A percentile compares a stretch with the other conserved stretches of the same genome.
These are phyloP conservation scores for Aspergillus felis DNA, from an alignment of 2,329 filamentous ascomycete species.

Conservation along the genomic window DNA sequence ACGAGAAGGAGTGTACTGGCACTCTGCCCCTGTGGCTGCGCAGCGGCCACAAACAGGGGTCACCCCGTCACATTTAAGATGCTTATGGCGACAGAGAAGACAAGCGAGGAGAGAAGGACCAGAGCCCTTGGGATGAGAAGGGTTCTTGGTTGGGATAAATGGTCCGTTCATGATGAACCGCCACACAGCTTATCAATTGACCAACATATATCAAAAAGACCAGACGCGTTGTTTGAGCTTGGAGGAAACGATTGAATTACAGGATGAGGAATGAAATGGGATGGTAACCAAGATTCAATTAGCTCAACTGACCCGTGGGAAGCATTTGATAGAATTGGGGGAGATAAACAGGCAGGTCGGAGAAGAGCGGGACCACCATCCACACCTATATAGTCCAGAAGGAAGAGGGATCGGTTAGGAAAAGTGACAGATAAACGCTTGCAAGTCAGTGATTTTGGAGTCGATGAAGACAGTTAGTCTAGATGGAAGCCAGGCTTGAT, in stretches of 20 bases:
- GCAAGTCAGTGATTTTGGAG: too few relatives aligned
- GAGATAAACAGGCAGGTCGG: not conserved
- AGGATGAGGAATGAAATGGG: not conserved
- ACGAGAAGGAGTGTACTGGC: conserved; percentile 69
- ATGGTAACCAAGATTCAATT: not conserved
- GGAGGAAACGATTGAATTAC: not conserved
- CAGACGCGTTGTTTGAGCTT: not conserved
- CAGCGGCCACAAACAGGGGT: conserved; percentile 66
- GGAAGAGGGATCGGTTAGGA: too few relatives aligned
- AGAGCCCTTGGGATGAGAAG: conserved; percentile 19
- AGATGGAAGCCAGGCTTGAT: too few relatives aligned
- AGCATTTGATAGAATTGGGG: too few relatives aligned
- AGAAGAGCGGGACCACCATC: not conserved
- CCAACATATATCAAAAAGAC: not conserved
- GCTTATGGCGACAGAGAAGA: conserved; percentile 52
- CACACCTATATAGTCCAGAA: too few relatives aligned
- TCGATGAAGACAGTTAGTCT: too few relatives aligned
- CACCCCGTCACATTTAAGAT: conserved; percentile 71
- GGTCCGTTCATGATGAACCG: conserved; percentile 24
- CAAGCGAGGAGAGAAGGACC: conserved; percentile 44
- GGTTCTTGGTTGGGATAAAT: conserved; percentile 13
- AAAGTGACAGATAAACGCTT: too few relatives aligned
- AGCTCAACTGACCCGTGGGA: too few relatives aligned
- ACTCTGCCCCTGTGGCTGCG: conserved; percentile 54
- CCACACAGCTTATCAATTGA: not conserved